These are phyloP conservation scores for Leccinellum albellum DNA, from an alignment of 768 basidiomycete genomes.

Conservation along the genomic window DNA sequence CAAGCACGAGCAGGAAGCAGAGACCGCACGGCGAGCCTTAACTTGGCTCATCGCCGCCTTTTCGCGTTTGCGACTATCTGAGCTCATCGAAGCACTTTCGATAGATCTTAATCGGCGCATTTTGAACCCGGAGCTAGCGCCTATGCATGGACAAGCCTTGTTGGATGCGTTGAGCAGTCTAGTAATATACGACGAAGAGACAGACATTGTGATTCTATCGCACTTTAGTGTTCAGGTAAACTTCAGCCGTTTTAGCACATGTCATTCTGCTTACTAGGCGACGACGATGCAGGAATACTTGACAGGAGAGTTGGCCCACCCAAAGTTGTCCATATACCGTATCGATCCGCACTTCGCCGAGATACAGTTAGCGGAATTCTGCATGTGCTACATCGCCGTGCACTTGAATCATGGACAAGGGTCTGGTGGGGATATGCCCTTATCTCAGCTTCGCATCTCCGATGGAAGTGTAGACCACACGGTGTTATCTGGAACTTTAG, in stretches of 20 bases:
- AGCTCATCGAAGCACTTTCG: conserved; percentile 4
- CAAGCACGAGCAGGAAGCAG: not conserved
- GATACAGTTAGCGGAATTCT: not conserved
- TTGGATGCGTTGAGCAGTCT: not conserved
- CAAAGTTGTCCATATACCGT: not conserved
- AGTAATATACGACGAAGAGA: not conserved
- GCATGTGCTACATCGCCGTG: conserved; percentile 6
- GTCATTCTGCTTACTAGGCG: not conserved
- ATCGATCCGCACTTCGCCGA: not conserved
- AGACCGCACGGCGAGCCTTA: not conserved
- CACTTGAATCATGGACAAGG: not conserved
- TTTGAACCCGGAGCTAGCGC: not conserved
- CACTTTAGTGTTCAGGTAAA: conserved; percentile 9
- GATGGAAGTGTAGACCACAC: not conserved
- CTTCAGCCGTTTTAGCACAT: not conserved
- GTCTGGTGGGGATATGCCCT: not conserved
- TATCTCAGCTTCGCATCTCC: not conserved
- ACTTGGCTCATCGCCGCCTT: conserved; percentile 10
- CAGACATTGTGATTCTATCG: not conserved
- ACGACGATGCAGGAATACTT: not conserved
- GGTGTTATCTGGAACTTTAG: not conserved
- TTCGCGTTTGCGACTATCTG: not conserved
- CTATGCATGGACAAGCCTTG: not conserved
- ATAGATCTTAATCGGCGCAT: not conserved
- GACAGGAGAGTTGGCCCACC: not conserved